phyloP scores from a whole-genome alignment of 176 grass and related monocot genomes.

The Aegilops bicornis region DNA sequence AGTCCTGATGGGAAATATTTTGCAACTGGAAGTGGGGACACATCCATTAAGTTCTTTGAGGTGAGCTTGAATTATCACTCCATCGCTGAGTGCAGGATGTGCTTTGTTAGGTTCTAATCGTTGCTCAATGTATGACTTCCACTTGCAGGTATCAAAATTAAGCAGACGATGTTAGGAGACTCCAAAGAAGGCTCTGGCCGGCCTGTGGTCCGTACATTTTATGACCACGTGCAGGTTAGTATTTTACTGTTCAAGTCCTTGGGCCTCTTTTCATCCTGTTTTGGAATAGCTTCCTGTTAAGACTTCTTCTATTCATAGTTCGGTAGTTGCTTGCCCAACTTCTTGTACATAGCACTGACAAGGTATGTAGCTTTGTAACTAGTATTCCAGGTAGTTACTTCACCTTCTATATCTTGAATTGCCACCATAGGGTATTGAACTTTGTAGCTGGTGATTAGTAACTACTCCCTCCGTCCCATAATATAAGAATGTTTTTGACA shows the following conservation, averaged over 20 bases:
- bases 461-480: neutral
- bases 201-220: constrained; percentile 85
- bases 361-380: neutral
- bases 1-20: constrained; percentile 85
- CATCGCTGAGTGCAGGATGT: neutral
- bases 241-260: neutral
- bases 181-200: constrained; percentile 69
- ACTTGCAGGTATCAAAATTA: constrained; percentile 75
- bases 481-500: too few species aligned
- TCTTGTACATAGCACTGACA: neutral
- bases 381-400: neutral
- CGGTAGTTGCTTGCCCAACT: neutral
- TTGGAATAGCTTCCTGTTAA: neutral
- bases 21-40: constrained; percentile 92
- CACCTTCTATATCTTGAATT: neutral
- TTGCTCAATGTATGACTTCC: constrained; percentile 5
- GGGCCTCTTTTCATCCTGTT: constrained; percentile 10
- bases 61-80: constrained; percentile 32
- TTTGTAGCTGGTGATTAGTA: neutral
- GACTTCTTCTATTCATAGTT: neutral
- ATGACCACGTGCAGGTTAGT: constrained; percentile 84
- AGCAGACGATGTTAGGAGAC: constrained; percentile 81
- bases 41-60: constrained; percentile 93
- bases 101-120: constrained; percentile 11
- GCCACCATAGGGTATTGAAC: neutral